Evolutionary conservation across 2,329 filamentous ascomycete genomes (phyloP).

Genomic region (Sporothrix schenckii): DNA sequence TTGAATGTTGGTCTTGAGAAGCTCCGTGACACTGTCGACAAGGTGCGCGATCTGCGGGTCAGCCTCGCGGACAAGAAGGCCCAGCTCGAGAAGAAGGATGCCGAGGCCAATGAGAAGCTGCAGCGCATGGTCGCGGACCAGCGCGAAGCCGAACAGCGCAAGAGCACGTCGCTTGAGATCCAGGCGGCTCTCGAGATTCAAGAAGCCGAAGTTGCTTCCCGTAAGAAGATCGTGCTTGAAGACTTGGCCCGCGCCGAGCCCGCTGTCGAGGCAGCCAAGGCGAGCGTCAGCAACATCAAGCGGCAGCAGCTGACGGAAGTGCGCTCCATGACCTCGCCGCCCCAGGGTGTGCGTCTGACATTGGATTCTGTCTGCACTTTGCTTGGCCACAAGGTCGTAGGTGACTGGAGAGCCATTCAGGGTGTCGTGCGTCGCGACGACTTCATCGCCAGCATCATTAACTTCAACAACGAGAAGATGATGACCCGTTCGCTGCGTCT

Average conservation of each 20-base stretch:
- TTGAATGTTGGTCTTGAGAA: slow-evolving; percentile 98
- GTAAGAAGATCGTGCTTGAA: slow-evolving; percentile 79
- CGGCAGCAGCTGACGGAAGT: slow-evolving; percentile 96
- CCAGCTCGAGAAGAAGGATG: slow-evolving; percentile 89
- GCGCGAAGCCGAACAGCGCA: slow-evolving; percentile 88
- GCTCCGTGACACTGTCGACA: slow-evolving; percentile 92
- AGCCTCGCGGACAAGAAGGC: slow-evolving; percentile 94
- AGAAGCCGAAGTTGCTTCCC: slow-evolving; percentile 80
- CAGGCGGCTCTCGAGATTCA: slow-evolving; percentile 85
- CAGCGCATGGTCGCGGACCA: slow-evolving; percentile 97
- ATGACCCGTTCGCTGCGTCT: slow-evolving; percentile 83
- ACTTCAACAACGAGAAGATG: slow-evolving; percentile 91
- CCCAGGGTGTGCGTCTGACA: slow-evolving; percentile 84
- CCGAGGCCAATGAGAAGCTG: slow-evolving; percentile 94
- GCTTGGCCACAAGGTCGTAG: slow-evolving; percentile 81
- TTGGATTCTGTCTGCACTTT: slow-evolving; percentile 96
- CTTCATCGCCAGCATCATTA: slow-evolving; percentile 97
- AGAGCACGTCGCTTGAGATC: slow-evolving; percentile 84
- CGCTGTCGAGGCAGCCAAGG: slow-evolving; percentile 87
- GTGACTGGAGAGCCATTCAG: slow-evolving; percentile 90
- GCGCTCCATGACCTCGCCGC: slow-evolving; percentile 92
- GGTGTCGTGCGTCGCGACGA: slow-evolving; percentile 87
- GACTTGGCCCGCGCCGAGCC: slow-evolving; percentile 92
- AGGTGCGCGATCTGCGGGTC: slow-evolving; percentile 87
- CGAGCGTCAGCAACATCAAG: slow-evolving; percentile 98